Base-by-base conservation (phyloP, 768 basidiomycete genomes). In the Boletus rubescentipes region DNA sequence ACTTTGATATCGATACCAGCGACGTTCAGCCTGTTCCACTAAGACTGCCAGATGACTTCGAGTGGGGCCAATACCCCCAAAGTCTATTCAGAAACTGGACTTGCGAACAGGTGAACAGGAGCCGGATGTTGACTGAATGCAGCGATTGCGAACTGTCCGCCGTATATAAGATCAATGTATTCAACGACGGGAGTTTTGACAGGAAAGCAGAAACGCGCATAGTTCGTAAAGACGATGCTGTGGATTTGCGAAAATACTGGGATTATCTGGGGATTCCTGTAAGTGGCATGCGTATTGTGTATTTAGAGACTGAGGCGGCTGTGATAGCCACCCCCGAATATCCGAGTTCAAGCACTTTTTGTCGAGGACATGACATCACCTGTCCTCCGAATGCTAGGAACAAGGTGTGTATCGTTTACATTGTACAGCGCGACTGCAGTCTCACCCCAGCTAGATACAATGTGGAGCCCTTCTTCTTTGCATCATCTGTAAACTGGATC, bases 71-170 rank as follows among this genome's bases (percentile, higher is more conserved):
- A 47, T 84, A 83, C 58, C 81, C 83, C 0, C 77, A 80, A 57
- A 72, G 71, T 4, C 62, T 77, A 2, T 84, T 79, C 59, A 72
- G 73, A 9, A 85, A 83, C 58, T 84, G 84, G 83, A 81, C 78
- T 0, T 60, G 49, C 7, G 65, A 63, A 6, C 81, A 83, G 52
- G 71, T 77, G 36, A 16, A 47, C 34, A 66, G 66, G 51, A 73
- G 75, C 48, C 62, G 65, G 48, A 75, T 78, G 58, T 40, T 70
- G 49, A 57, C 46, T 6, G 60, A 45, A 39, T 67, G 59, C 21
- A 51, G 55, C 20, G 40, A 58, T 32, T 26, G 29, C n/a, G 46
- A 59, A 21, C 18, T 26, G 21, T 71, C 64, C 8, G 50, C 45
- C 5, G 21, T 71, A 8, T 56, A 66, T 57, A 61, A 49, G 48